Evolutionary conservation across 1,139 yeast species (phyloP).

Genomic region (Yamadazyma kanchanaburiensis): DNA sequence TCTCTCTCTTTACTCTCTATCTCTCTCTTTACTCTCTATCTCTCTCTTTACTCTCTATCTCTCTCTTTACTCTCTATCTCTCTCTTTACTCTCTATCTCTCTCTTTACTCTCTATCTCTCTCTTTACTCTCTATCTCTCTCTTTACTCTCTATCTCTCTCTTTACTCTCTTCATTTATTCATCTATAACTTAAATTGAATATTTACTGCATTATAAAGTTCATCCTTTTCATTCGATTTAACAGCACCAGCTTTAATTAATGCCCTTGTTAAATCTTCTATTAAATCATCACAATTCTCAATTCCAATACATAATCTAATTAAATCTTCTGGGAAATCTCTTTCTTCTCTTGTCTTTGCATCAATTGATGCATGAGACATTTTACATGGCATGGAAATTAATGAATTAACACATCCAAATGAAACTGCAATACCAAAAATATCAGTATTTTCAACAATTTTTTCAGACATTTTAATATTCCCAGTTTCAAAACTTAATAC

Average conservation of each 20-base stretch:
- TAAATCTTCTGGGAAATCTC: conserved; percentile 89
- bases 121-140: too few species aligned
- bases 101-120: too few species aligned
- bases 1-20: too few species aligned
- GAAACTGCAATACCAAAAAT: conserved; percentile 89
- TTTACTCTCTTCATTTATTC: too few species aligned
- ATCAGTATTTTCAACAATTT: conserved; percentile 70
- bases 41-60: too few species aligned
- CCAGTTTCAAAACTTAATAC: conserved; percentile 90
- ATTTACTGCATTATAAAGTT: conserved; percentile 42
- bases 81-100: too few species aligned
- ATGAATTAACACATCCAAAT: conserved; percentile 90
- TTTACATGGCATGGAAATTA: conserved; percentile 88
- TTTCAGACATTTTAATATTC: conserved; percentile 59
- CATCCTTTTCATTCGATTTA: conserved; percentile 40
- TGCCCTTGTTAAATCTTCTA: conserved; percentile 72
- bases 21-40: too few species aligned
- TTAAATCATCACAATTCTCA: conserved; percentile 63
- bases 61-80: too few species aligned
- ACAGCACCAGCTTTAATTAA: conserved; percentile 63
- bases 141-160: too few species aligned
- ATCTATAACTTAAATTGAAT: conserved; percentile 36
- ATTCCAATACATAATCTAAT: conserved; percentile 88
- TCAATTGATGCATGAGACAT: conserved; percentile 98
- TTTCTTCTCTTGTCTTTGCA: conserved; percentile 76